Evolutionary conservation across 1,284 basidiomycete species (phyloP), one percentile per base, ranked within the genome.

Genomic region (Coniophora puteana): DNA sequence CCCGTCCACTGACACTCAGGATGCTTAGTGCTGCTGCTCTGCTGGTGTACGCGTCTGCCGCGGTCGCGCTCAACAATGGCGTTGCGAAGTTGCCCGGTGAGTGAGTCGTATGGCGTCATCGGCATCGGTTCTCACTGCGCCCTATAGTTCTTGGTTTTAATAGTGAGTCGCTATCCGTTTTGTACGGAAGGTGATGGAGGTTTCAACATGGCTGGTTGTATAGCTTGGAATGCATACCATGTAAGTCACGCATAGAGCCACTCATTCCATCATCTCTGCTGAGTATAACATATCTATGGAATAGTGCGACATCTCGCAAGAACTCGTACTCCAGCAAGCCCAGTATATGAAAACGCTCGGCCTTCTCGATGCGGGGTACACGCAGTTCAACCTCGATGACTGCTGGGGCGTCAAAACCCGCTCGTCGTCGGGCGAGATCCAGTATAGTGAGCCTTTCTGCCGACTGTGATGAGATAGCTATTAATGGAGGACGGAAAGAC

Each of bases 221-320:
- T 39, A 76, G 77, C 76, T 12, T 80, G 77, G 78, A 79, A 80
- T 49, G 75, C 73, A n/a, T 78, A 74, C 45, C 65, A 71, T 41
- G 76, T 77, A 47, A 38, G 67, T 55, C 12, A 13, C 20, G 10
- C 21, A 38, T 21, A 29, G 41, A 13, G 14, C 4, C 14, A 4
- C 23, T 8, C 23, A 21, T 33, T 20, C 16, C 4, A 18, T n/a
- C n/a, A n/a, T n/a, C n/a, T n/a, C n/a, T n/a, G n/a, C 0, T 16
- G 16, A 26, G 29, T 17, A 30, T 16, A 35, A 21, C 6, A 18
- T 37, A 24, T 35, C 50, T n/a, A n/a, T n/a, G 35, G 42, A 14
- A 13, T 41, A 79, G 76, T 81, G 78, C 50, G 65, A 70, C 41
- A 77, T 81, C 43, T 65, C 75, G 37, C 76, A 80, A 51, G 57